Conservation (phyloP, 129 eudicot species). For the Centrapalus pauciflorus region DNA sequence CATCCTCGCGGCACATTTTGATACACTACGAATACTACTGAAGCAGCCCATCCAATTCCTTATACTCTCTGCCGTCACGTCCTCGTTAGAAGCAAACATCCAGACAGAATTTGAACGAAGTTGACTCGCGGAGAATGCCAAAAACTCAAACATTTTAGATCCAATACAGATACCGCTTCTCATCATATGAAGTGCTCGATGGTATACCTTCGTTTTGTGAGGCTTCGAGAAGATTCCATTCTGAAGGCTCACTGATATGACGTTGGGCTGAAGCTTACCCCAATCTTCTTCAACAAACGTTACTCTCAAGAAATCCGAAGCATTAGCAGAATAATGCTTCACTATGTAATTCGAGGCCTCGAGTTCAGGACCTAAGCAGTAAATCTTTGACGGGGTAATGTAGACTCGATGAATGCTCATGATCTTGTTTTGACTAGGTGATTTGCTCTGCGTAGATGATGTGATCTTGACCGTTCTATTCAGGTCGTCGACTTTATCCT, state of each 20-base stretch:
- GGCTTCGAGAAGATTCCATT: conserved; percentile 75
- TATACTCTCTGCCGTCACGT: conserved; percentile 64
- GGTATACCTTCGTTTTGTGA: conserved; percentile 49
- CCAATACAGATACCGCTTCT: conserved; percentile 76
- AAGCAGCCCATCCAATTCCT: conserved; percentile 97
- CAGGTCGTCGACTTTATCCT: conserved; percentile 20
- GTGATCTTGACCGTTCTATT: conserved; percentile 24
- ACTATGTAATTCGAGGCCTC: conserved; percentile 87
- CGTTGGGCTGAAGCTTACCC: conserved; percentile 57
- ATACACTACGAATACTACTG: conserved; percentile 68
- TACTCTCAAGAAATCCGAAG: conserved; percentile 77
- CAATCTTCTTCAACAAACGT: conserved; percentile 98
- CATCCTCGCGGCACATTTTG: conserved; percentile 98
- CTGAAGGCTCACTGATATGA: conserved; percentile 46
- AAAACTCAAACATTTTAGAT: conserved; percentile 57
- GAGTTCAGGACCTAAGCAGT: conserved; percentile 87
- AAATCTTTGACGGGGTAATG: conserved; percentile 76
- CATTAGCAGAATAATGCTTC: conserved; percentile 64
- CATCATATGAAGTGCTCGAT: conserved; percentile 63
- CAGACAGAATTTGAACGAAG: conserved; percentile 91
- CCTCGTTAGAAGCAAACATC: conserved; percentile 98
- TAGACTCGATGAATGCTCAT: conserved; percentile 88
- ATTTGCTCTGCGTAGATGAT: conserved; percentile 30
- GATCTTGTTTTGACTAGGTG: conserved; percentile 45
- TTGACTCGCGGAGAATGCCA: conserved; percentile 97